These are phyloP conservation scores for Fusarium sp. DNA, from an alignment of 2,329 filamentous ascomycete species.

Conservation along the genomic window DNA sequence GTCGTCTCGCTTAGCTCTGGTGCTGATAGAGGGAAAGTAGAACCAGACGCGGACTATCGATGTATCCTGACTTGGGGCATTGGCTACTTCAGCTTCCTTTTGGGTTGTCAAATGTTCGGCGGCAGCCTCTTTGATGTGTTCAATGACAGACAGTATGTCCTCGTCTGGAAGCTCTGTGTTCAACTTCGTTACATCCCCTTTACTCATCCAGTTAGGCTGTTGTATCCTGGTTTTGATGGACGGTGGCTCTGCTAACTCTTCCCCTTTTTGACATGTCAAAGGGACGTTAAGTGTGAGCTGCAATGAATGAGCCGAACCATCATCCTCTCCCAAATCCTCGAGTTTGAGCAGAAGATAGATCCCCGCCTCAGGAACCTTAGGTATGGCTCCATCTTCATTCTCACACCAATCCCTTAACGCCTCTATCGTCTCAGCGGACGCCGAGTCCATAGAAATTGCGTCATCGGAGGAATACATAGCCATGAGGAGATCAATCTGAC, in stretches of 20 bases:
- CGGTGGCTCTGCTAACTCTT: slow-evolving; percentile 51
- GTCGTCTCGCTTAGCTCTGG: slow-evolving; percentile 67
- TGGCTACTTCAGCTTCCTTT: slow-evolving; percentile 6
- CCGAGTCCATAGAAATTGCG: slow-evolving; percentile 47
- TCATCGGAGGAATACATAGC: slow-evolving; percentile 62
- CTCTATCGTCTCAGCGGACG: slow-evolving; percentile 30
- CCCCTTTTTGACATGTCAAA: slow-evolving; percentile 32
- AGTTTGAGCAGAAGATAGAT: slow-evolving; percentile 47
- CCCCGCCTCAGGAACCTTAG: slow-evolving; percentile 7
- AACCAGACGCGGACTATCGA: slow-evolving; percentile 68
- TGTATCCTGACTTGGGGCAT: background rate
- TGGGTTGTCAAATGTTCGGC: slow-evolving; percentile 45
- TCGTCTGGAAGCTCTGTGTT: slow-evolving; percentile 54
- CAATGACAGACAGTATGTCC: slow-evolving; percentile 60
- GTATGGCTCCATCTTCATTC: slow-evolving; percentile 1
- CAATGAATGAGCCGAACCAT: slow-evolving; percentile 26
- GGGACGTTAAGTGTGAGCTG: slow-evolving; percentile 53
- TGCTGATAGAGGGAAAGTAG: slow-evolving; percentile 71
- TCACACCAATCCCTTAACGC: slow-evolving; percentile 42
- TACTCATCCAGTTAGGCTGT: slow-evolving; percentile 64
- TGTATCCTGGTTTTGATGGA: slow-evolving; percentile 56
- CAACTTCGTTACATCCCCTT: slow-evolving; percentile 56
- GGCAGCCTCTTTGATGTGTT: slow-evolving; percentile 55
- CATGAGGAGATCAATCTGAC: slow-evolving; percentile 62
- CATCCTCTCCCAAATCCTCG: slow-evolving; percentile 29